Percentiles rank a stretch among this genome's conserved stretches.
These are phyloP conservation scores for Symbiodinium pilosum DNA, from an alignment of 73 alveolate species.

Conservation along the genomic window DNA sequence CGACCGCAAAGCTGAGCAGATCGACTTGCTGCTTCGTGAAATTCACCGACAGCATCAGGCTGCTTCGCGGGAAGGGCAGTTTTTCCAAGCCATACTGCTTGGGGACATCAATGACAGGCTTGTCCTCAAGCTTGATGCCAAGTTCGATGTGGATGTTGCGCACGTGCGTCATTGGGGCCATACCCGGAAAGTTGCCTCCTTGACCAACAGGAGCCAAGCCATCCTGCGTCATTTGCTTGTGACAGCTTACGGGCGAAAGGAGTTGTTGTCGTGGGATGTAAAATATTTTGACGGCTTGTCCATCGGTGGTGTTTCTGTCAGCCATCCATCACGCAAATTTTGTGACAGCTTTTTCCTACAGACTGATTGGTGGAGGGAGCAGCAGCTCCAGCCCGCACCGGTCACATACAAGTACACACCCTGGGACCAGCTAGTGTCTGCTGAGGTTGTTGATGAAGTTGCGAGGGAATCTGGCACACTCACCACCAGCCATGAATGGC, in stretches of 20 bases:
- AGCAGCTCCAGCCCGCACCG: constrained; percentile 28
- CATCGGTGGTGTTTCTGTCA: constrained; percentile 36
- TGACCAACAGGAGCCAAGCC: constrained; percentile 78
- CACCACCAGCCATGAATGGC: not conserved
- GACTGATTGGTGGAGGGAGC: constrained; percentile 75
- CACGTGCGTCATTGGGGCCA: not conserved
- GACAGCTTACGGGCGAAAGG: constrained; percentile 17
- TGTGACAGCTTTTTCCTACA: constrained; percentile 27
- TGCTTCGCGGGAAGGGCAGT: not conserved
- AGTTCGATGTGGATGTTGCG: not conserved
- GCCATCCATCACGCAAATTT: constrained; percentile 3
- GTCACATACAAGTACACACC: constrained; percentile 86
- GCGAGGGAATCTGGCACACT: not conserved
- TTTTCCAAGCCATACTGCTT: constrained; percentile 52
- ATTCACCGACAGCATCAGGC: not conserved
- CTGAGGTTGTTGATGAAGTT: not conserved
- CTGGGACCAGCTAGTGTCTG: constrained; percentile 48
- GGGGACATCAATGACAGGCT: constrained; percentile 70
- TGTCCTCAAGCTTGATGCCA: constrained; percentile 21
- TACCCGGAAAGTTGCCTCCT: not conserved
- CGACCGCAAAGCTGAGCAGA: constrained; percentile 26
- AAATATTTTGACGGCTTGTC: constrained; percentile 27
- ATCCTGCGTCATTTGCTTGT: constrained; percentile 43
- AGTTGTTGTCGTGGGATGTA: constrained; percentile 54
- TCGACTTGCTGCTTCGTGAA: not conserved